Conservation (phyloP, 768 basidiomycete genomes). For the Gautieria morchelliformis region DNA sequence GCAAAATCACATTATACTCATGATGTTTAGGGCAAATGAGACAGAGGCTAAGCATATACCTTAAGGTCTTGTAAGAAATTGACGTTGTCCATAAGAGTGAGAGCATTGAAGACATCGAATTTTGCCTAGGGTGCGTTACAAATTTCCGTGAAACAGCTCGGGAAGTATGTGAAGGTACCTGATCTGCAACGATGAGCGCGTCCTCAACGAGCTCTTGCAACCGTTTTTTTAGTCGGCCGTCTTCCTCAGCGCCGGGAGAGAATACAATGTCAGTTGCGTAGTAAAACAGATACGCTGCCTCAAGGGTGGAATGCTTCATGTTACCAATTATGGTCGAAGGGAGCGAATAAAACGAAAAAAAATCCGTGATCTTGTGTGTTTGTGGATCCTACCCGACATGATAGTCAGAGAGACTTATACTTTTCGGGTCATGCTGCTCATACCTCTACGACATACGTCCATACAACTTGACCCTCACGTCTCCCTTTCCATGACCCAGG, state of each 20-base stretch:
- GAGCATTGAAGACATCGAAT: conserved; percentile 94
- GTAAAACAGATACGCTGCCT: conserved; percentile 94
- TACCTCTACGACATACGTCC: conserved; percentile 95
- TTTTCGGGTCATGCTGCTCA: conserved; percentile 9
- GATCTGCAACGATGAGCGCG: conserved; percentile 69
- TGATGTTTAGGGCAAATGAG: background rate
- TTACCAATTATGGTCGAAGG: conserved; percentile 87
- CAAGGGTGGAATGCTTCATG: conserved; percentile 58
- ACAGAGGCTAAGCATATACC: conserved; percentile 29
- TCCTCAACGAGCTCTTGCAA: conserved; percentile 68
- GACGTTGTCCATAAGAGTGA: conserved; percentile 92
- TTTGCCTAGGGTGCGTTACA: conserved; percentile 37
- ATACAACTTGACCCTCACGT: conserved; percentile 78
- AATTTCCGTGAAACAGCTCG: background rate
- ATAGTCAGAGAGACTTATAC: background rate
- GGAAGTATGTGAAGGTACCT: conserved; percentile 20
- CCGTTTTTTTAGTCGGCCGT: conserved; percentile 54
- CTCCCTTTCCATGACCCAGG: conserved; percentile 31
- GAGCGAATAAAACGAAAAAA: conserved; percentile 94
- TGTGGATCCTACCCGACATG: conserved; percentile 57
- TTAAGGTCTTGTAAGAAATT: conserved; percentile 74
- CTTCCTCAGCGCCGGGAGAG: conserved; percentile 48
- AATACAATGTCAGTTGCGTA: conserved; percentile 81
- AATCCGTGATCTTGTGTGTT: conserved; percentile 82
- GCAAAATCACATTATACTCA: too few relatives aligned